Conservation (phyloP, 768 basidiomycete species). For the Lactarius hatsudake region DNA sequence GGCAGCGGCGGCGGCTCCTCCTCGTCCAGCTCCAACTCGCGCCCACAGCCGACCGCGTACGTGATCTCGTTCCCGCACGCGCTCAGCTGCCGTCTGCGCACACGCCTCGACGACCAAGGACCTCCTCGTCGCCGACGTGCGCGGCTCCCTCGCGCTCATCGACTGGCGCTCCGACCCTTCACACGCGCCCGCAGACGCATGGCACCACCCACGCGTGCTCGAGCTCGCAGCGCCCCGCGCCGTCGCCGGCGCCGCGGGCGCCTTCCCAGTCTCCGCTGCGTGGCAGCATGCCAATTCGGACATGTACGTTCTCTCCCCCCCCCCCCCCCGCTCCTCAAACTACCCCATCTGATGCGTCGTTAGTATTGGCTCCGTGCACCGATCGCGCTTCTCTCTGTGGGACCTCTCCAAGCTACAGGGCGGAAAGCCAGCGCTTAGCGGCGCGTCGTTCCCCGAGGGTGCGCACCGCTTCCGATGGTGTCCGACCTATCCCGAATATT, state of each 20-base stretch:
- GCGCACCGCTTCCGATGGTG: conserved; percentile 79
- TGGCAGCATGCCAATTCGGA: conserved; percentile 72
- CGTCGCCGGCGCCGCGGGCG: conserved; percentile 48
- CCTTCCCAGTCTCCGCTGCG: conserved; percentile 57
- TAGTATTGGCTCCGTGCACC: conserved; percentile 75
- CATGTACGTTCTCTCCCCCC: conserved; percentile 62
- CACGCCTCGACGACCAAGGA: conserved; percentile 76
- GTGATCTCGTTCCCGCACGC: conserved; percentile 71
- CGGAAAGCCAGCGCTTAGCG: conserved; percentile 65
- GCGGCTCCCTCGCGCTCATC: conserved; percentile 71
- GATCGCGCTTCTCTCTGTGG: conserved; percentile 73
- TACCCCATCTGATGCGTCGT: not conserved
- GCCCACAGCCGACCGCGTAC: conserved; percentile 75
- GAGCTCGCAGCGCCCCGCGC: conserved; percentile 73
- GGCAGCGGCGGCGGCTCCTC: conserved; percentile 17
- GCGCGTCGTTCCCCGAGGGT: conserved; percentile 63
- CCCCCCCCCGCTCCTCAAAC: not conserved
- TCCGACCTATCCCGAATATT: conserved; percentile 69
- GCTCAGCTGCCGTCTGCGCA: conserved; percentile 61
- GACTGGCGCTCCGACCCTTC: conserved; percentile 79
- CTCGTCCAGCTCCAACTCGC: conserved; percentile 35
- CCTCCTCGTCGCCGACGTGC: conserved; percentile 72
- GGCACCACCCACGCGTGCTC: conserved; percentile 60
- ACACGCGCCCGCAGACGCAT: conserved; percentile 46
- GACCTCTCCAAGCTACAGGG: conserved; percentile 69